Conservation (phyloP, 768 basidiomycete species). For the Boletus fagicola region DNA sequence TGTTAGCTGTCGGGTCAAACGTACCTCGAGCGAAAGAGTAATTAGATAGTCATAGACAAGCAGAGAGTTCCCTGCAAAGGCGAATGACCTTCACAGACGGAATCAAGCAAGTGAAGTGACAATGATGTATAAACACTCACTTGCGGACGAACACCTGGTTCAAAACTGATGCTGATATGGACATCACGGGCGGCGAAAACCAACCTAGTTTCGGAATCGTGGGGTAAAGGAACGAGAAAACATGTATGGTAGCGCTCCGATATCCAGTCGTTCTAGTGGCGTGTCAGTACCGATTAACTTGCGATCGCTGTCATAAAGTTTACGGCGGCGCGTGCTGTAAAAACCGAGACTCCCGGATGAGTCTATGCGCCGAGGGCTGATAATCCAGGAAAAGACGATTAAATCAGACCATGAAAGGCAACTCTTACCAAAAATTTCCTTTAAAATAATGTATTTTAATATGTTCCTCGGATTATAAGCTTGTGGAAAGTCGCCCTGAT, state of each 20-base stretch:
- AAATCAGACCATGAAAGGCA: not conserved
- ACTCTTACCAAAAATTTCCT: not conserved
- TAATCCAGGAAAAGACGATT: not conserved
- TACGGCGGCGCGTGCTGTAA: not conserved
- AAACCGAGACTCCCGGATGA: not conserved
- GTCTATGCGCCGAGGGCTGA: too few relatives aligned
- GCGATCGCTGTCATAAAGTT: not conserved
- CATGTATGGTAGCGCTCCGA: not conserved
- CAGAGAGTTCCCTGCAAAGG: slow-evolving; percentile 20
- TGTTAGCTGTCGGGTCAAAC: not conserved
- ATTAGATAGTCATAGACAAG: slow-evolving; percentile 29
- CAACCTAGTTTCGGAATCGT: not conserved
- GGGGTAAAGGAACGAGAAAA: not conserved
- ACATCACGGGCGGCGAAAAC: slow-evolving; percentile 6
- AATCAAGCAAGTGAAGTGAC: not conserved
- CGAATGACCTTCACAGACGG: not conserved
- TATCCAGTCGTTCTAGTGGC: too few relatives aligned
- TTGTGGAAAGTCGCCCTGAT: not conserved
- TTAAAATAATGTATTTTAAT: not conserved
- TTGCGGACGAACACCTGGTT: slow-evolving; percentile 18
- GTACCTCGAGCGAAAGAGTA: slow-evolving; percentile 28
- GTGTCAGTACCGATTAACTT: not conserved
- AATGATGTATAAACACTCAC: slow-evolving; percentile 4
- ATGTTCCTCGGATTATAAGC: not conserved
- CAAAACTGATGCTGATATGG: slow-evolving; percentile 1